phyloP scores from a whole-genome alignment of 169 alveolate species.

The Cryptosporidium sp. region DNA sequence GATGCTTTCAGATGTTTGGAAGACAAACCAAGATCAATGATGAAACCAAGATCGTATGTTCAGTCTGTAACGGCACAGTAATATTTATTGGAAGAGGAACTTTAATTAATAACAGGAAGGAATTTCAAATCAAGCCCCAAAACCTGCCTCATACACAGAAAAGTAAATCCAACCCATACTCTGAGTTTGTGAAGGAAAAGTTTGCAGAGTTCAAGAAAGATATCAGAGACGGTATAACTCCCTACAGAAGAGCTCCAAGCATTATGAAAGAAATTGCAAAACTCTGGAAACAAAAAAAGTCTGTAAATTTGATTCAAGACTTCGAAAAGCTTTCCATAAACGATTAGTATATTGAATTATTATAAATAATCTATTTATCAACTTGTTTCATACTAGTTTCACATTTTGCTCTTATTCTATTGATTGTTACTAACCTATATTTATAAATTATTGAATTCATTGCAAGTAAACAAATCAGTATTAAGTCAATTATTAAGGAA shows the following conservation, averaged over 20 bases:
- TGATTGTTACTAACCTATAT: slow-evolving; percentile 42
- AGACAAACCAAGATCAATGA: slow-evolving; percentile 63
- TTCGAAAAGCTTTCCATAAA: slow-evolving; percentile 53
- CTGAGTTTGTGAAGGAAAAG: slow-evolving; percentile 60
- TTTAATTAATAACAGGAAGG: slow-evolving; percentile 1
- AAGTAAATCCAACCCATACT: slow-evolving; percentile 19
- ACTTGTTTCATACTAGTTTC: neutral
- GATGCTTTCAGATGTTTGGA: slow-evolving; percentile 66
- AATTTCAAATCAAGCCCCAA: neutral
- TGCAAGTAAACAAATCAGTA: slow-evolving; percentile 9
- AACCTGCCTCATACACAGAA: neutral
- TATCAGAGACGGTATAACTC: slow-evolving; percentile 27
- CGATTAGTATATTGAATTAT: neutral
- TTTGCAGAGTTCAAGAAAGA: slow-evolving; percentile 35
- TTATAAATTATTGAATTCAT: slow-evolving; percentile 17
- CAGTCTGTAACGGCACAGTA: slow-evolving; percentile 40
- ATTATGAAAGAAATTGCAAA: slow-evolving; percentile 64
- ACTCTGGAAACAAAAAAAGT: slow-evolving; percentile 41
- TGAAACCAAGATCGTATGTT: slow-evolving; percentile 41
- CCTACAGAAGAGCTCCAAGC: slow-evolving; percentile 73
- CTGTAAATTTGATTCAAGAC: neutral
- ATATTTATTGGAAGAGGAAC: slow-evolving; percentile 60
- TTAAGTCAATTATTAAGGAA: slow-evolving; percentile 14
- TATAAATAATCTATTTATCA: neutral
- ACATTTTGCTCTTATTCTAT: neutral